Conservation (phyloP, 2,329 filamentous ascomycete genomes). For the Dactylonectria estremocensis region DNA sequence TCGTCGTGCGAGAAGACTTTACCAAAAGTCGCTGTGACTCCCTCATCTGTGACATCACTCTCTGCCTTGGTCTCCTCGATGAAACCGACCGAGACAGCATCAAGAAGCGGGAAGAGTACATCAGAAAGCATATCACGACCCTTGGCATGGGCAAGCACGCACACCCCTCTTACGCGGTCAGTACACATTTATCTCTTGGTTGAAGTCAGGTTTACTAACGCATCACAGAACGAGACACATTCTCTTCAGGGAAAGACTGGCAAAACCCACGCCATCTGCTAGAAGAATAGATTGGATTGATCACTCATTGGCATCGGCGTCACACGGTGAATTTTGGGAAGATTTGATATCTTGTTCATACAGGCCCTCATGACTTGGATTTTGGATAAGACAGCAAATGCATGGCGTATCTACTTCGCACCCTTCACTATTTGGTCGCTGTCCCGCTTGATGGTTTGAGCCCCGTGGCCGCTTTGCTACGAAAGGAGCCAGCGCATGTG, state of each 20-base stretch:
- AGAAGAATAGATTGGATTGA: slow-evolving; percentile 47
- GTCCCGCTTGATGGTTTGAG: neutral
- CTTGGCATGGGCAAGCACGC: slow-evolving; percentile 69
- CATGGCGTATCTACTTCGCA: slow-evolving; percentile 18
- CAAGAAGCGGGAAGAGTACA: slow-evolving; percentile 77
- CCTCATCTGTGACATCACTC: slow-evolving; percentile 83
- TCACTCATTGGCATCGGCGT: slow-evolving; percentile 38
- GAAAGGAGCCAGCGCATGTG: neutral
- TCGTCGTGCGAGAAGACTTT: slow-evolving; percentile 95
- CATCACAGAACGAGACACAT: slow-evolving; percentile 79
- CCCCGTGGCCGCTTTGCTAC: neutral
- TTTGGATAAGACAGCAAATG: slow-evolving; percentile 29
- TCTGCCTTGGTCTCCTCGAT: slow-evolving; percentile 80
- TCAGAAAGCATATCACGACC: slow-evolving; percentile 69
- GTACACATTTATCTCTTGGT: slow-evolving; percentile 33
- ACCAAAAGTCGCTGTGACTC: slow-evolving; percentile 85
- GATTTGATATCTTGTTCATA: slow-evolving; percentile 32
- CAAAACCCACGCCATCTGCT: slow-evolving; percentile 92
- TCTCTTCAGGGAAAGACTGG: slow-evolving; percentile 91
- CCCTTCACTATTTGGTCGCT: neutral
- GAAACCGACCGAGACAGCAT: slow-evolving; percentile 82
- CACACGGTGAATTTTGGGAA: slow-evolving; percentile 33
- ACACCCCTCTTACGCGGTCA: slow-evolving; percentile 63
- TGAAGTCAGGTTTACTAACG: slow-evolving; percentile 6
- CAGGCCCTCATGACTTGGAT: slow-evolving; percentile 33